phyloP scores from a whole-genome alignment of 805 yeast genomes.

The Saturnispora quitensis region DNA sequence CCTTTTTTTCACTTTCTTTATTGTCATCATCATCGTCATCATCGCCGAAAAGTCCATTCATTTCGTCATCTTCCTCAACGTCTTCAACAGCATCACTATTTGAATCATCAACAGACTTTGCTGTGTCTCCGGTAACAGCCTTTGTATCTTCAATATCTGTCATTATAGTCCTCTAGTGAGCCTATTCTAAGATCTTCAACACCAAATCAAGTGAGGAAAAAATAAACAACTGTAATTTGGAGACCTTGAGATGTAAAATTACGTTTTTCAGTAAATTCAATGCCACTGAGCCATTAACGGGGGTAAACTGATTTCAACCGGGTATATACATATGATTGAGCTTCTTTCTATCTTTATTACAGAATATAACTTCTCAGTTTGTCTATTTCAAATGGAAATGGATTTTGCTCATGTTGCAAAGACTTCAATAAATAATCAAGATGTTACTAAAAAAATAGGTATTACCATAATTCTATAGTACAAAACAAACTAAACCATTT shows the following conservation, averaged over 20 bases:
- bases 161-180: neutral
- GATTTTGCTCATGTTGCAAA: too few relatives aligned
- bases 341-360: too few relatives aligned
- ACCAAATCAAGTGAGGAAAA: neutral
- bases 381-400: too few relatives aligned
- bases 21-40: conserved; percentile 9
- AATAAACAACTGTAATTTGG: neutral
- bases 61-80: conserved; percentile 11
- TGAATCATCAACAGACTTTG: neutral
- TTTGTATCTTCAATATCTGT: neutral
- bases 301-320: too few relatives aligned
- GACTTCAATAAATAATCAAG: too few relatives aligned
- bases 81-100: conserved; percentile 7
- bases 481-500: too few relatives aligned
- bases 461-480: too few relatives aligned
- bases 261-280: too few relatives aligned
- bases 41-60: conserved; percentile 8
- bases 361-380: too few relatives aligned
- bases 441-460: too few relatives aligned
- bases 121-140: neutral
- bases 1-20: conserved; percentile 2
- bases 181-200: neutral
- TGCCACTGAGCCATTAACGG: neutral
- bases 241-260: neutral
- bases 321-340: too few relatives aligned